A percentile compares a stretch with the other conserved stretches of the same genome.
These are phyloP conservation scores for Backusella circina DNA, from an alignment of 192 early-diverging fungal genomes.

Conservation along the genomic window DNA sequence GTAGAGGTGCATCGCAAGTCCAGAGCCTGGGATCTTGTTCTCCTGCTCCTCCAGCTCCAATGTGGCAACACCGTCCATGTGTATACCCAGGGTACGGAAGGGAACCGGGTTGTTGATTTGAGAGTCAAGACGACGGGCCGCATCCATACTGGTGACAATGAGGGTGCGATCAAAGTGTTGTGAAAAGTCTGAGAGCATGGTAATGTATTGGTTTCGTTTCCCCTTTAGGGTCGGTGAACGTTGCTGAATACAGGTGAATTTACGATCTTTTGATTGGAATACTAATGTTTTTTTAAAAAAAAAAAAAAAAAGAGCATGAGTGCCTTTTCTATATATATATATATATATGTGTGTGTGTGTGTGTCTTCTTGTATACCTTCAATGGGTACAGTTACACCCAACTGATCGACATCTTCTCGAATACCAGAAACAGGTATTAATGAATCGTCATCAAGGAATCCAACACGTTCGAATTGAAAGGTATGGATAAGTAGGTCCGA, in stretches of 20 bases:
- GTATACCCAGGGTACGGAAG: conserved; percentile 38
- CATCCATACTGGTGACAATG: conserved; percentile 66
- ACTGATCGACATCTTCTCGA: conserved; percentile 29
- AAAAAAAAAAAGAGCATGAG: not conserved
- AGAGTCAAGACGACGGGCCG: conserved; percentile 54
- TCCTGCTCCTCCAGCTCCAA: conserved; percentile 24
- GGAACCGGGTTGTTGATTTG: conserved; percentile 55
- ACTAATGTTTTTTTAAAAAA: conserved; percentile 30
- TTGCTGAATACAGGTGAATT: conserved; percentile 71
- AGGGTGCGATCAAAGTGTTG: conserved; percentile 53
- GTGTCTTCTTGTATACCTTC: conserved; percentile 36
- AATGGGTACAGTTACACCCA: conserved; percentile 40
- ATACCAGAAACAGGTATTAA: conserved; percentile 60
- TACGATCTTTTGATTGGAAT: conserved; percentile 59
- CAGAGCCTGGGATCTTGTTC: conserved; percentile 50
- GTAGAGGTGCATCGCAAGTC: conserved; percentile 54
- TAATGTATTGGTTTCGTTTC: conserved; percentile 44
- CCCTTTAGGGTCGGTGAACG: conserved; percentile 56
- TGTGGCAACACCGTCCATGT: conserved; percentile 17
- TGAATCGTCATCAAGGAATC: conserved; percentile 54
- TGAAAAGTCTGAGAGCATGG: conserved; percentile 54
- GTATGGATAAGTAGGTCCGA: conserved; percentile 70
- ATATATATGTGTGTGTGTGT: no score
- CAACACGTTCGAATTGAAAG: conserved; percentile 53
- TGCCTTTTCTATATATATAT: not conserved